Conservation (phyloP, 495 filamentous ascomycete species). For the Rostrohypoxylon terebratum region DNA sequence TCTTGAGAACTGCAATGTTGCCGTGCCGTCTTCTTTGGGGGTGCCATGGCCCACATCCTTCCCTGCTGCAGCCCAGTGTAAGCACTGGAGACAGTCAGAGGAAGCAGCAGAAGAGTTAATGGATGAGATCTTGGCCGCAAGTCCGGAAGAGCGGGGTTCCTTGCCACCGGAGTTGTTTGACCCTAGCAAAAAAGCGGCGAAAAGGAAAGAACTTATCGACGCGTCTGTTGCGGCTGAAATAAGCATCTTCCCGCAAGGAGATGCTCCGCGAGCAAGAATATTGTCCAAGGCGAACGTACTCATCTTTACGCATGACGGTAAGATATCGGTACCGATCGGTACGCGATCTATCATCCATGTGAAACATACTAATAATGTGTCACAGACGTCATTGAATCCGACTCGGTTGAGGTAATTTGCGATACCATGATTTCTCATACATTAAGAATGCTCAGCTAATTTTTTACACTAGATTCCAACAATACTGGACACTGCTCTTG, state of each 20-base stretch:
- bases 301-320: conserved; percentile 29
- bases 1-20: conserved; percentile 20
- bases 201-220: conserved; percentile 18
- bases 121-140: neutral
- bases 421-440: neutral
- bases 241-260: conserved; percentile 21
- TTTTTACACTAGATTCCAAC: neutral
- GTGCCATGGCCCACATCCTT: conserved; percentile 25
- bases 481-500: conserved; percentile 2
- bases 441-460: neutral
- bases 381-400: conserved; percentile 21
- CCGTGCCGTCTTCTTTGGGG: neutral
- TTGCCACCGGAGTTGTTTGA: conserved; percentile 15
- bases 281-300: conserved; percentile 20
- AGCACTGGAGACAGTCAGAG: conserved; percentile 22
- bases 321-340: no score
- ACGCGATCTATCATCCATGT: neutral
- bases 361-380: neutral
- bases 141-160: conserved; percentile 9
- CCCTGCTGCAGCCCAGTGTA: conserved; percentile 21
- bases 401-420: conserved; percentile 11
- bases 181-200: conserved; percentile 17
- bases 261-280: conserved; percentile 6
- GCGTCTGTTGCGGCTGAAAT: conserved; percentile 14
- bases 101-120: conserved; percentile 7